phyloP scores from a whole-genome alignment of 2,329 filamentous ascomycete genomes.

The Colletotrichum cuscutae region DNA sequence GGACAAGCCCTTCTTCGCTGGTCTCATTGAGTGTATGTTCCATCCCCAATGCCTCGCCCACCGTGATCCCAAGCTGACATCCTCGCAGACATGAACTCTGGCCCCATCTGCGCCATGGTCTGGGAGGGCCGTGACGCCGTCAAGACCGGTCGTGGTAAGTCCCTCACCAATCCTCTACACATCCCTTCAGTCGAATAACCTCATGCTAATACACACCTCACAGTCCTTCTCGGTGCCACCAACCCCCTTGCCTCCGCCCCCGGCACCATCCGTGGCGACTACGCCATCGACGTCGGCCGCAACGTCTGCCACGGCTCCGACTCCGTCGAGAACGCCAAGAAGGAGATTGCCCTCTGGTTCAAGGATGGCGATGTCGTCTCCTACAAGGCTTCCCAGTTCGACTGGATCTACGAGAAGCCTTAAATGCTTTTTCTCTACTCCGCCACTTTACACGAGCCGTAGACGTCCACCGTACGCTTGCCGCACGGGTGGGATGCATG shows the following conservation, averaged over 20 bases:
- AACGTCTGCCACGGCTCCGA: conserved; percentile 99
- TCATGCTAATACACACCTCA: conserved; percentile 32
- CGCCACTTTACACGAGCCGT: conserved; percentile 6
- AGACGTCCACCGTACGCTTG: background rate
- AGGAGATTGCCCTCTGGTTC: conserved; percentile 99
- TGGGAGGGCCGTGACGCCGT: conserved; percentile 99
- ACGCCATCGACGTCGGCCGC: conserved; percentile 82
- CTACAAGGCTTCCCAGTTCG: conserved; percentile 86
- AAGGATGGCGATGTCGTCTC: conserved; percentile 83
- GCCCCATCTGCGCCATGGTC: conserved; percentile 98
- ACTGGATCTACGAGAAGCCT: conserved; percentile 98
- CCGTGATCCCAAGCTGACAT: conserved; percentile 29
- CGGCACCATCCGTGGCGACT: conserved; percentile 98
- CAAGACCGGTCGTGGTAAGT: conserved; percentile 94
- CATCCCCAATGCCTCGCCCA: background rate
- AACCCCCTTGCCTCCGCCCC: conserved; percentile 95
- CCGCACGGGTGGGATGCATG: conserved; percentile 2
- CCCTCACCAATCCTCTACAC: background rate
- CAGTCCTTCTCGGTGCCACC: conserved; percentile 95
- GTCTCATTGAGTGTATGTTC: conserved; percentile 85
- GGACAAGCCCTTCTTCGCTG: conserved; percentile 96
- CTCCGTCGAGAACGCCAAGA: conserved; percentile 98
- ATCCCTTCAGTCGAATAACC: conserved; percentile 35
- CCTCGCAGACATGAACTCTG: conserved; percentile 88
- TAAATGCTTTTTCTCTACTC: conserved; percentile 44